Conservation (phyloP, 148 eudicot species). For the Nepenthes mirabilis region DNA sequence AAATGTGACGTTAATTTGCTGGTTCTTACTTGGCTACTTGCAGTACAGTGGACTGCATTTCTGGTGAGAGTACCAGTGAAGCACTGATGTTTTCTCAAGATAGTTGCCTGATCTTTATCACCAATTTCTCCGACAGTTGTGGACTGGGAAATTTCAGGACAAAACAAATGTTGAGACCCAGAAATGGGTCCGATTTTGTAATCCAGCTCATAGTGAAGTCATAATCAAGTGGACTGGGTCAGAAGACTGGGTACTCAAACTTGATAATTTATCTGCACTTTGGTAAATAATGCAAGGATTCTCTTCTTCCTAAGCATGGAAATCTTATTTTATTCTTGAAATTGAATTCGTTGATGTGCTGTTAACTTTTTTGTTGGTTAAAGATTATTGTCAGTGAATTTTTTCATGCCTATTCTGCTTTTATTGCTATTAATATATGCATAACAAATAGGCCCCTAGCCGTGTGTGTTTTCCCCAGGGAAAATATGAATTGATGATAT, state of each 20-base stretch:
- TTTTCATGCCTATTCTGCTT: no score
- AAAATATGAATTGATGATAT: no score
- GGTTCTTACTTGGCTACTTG: no score
- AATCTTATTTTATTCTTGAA: no score
- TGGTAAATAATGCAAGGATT: slow-evolving; percentile 29
- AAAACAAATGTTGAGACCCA: slow-evolving; percentile 96
- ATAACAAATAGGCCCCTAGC: no score
- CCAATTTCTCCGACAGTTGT: slow-evolving; percentile 32
- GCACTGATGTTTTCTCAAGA: neutral
- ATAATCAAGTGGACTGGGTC: slow-evolving; percentile 84
- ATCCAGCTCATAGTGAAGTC: slow-evolving; percentile 65
- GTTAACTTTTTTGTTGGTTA: neutral
- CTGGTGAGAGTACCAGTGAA: neutral
- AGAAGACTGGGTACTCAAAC: slow-evolving; percentile 76
- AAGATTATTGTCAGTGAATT: no score
- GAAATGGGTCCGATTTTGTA: slow-evolving; percentile 92
- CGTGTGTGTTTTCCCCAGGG: no score
- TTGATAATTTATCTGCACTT: slow-evolving; percentile 68
- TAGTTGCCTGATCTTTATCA: neutral
- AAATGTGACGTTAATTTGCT: neutral
- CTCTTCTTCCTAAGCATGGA: no score
- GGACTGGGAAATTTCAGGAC: slow-evolving; percentile 96
- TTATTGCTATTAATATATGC: no score
- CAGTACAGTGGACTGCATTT: no score
- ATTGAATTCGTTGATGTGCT: neutral